Conservation (phyloP, 2,329 filamentous ascomycete species). For the Aschersonia sp. region DNA sequence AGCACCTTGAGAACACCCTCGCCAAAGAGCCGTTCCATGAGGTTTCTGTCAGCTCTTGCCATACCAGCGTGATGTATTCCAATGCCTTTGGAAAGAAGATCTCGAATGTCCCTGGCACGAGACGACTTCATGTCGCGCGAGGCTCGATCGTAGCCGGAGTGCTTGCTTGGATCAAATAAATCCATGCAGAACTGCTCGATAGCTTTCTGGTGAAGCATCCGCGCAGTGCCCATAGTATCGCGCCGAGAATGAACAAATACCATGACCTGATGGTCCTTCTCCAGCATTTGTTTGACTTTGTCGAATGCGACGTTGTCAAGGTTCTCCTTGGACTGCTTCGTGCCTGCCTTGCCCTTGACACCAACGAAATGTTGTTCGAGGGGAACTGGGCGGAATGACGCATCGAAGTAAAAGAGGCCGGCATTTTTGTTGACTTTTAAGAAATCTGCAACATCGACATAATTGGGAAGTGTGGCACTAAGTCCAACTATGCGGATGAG, state of each 20-base stretch:
- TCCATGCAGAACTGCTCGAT: conserved; percentile 65
- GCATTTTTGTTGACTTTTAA: conserved; percentile 87
- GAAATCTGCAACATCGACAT: conserved; percentile 91
- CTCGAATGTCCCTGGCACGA: conserved; percentile 73
- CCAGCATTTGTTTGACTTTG: conserved; percentile 88
- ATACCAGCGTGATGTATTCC: conserved; percentile 96
- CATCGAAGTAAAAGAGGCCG: conserved; percentile 93
- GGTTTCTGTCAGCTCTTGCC: conserved; percentile 81
- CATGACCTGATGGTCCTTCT: conserved; percentile 92
- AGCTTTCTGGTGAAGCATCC: conserved; percentile 75
- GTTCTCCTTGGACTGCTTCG: conserved; percentile 73
- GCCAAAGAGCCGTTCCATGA: conserved; percentile 85
- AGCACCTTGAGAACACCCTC: conserved; percentile 93
- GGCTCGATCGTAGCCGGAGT: conserved; percentile 69
- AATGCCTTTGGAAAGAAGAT: conserved; percentile 78
- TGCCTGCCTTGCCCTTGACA: conserved; percentile 78
- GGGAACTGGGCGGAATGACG: conserved; percentile 88
- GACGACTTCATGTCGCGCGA: conserved; percentile 74
- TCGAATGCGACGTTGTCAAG: conserved; percentile 79
- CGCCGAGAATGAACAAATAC: conserved; percentile 96
- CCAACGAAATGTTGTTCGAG: conserved; percentile 96
- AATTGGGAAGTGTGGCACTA: conserved; percentile 92
- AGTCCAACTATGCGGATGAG: conserved; percentile 92
- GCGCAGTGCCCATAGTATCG: conserved; percentile 81
- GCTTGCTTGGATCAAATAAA: conserved; percentile 66